Evolutionary conservation across 306 rosid species (phyloP), one percentile per base, ranked within the genome.

Genomic region (Luffa aegyptiaca): DNA sequence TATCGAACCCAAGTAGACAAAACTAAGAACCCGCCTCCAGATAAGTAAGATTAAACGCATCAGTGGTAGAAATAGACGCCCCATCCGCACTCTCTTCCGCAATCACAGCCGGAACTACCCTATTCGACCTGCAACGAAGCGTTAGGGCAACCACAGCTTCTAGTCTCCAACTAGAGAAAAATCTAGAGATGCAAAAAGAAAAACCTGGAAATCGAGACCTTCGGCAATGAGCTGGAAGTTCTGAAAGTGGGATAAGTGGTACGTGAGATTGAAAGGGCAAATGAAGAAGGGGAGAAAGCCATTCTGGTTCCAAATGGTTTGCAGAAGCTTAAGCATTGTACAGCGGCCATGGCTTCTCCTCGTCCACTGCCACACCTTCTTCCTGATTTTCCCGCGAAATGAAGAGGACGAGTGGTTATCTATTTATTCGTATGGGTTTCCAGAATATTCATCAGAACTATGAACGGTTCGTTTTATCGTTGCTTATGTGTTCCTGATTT

Each of bases 1-100:
- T 31, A 78, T 39, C 58, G 21, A 44, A 68, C 71, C 62, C 73
- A 69, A 26, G 6, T 71, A 45, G 21, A 14, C 59, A 44, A 79
- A 85, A 77, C 71, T 10, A 48, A 80, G 82, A 86, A 87, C 81
- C 74, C 84, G 91, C 95, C 93, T 94, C 97, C 83, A 94, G 90
- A 83, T 92, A 90, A 20, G 97, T 94, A 84, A 94, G 90, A 68
- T 85, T 87, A 88, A 92, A 92, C 80, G 49, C 85, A 77, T 89
- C 90, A 75, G 87, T 73, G 78, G 89, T 87, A 17, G 91, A 82
- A 69, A 82, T 83, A 80, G 80, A 80, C 13, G 93, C 86, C 76
- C 82, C 89, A 84, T 82, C 73, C 5, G 92, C 83, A 80, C 80
- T 90, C 78, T 91, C 93, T 80, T 87, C 86, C 9, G 96, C 87